phyloP scores from a whole-genome alignment of 257 asterid species.

The Gentiana dahurica region DNA sequence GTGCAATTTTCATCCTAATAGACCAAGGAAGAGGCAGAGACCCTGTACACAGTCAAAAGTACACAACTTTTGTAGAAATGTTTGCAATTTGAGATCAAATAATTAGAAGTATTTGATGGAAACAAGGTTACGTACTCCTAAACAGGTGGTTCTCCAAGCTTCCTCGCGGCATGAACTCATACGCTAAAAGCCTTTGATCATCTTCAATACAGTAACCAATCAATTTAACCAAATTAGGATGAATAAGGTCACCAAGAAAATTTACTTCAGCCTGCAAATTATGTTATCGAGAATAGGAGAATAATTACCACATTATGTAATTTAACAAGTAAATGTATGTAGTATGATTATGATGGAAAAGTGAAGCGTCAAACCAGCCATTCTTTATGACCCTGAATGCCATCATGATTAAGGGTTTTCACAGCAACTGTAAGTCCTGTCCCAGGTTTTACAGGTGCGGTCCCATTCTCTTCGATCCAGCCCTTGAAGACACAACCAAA shows the following conservation, averaged over 20 bases:
- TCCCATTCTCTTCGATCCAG: conserved; percentile 99
- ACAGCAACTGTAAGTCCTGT: conserved; percentile 98
- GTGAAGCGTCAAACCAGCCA: conserved; percentile 79
- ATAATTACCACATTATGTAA: neutral
- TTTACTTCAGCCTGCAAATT: conserved; percentile 89
- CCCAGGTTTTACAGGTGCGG: conserved; percentile 98
- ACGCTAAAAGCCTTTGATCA: conserved; percentile 85
- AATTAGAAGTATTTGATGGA: too few species aligned
- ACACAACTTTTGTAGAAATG: too few species aligned
- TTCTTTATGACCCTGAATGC: conserved; percentile 99
- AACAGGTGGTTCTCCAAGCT: conserved; percentile 97
- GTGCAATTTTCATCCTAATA: conserved; percentile 90
- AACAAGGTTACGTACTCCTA: conserved; percentile 46
- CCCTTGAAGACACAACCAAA: conserved; percentile 98
- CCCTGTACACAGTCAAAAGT: conserved; percentile 32
- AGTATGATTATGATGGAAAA: conserved; percentile 7
- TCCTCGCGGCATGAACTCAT: conserved; percentile 98
- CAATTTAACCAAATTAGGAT: conserved; percentile 83
- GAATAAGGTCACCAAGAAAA: conserved; percentile 86
- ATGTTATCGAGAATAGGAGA: conserved; percentile 13
- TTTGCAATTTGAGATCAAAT: too few species aligned
- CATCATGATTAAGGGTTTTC: conserved; percentile 90
- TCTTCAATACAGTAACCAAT: conserved; percentile 97
- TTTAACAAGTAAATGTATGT: neutral
- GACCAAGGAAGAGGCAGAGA: conserved; percentile 97